phyloP scores from a whole-genome alignment of 176 grass and related monocot genomes.

The Tillandsia leiboldiana region DNA sequence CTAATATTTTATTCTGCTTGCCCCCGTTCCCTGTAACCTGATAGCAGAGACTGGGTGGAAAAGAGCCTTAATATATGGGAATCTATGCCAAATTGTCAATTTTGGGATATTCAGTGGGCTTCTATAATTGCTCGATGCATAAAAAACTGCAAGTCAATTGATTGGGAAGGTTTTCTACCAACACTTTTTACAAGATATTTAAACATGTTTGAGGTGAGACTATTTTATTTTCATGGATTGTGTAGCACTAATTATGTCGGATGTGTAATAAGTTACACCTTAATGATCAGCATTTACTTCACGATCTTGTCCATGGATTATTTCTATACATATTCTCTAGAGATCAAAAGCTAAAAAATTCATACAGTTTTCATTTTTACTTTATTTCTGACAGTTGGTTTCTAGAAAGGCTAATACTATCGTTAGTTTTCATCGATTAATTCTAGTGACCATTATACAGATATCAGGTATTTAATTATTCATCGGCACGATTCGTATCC shows the following conservation, averaged over 20 bases:
- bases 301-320: background rate
- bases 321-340: background rate
- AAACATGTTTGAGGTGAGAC: slow-evolving; percentile 93
- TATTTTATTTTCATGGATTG: background rate
- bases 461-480: too few relatives aligned
- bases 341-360: background rate
- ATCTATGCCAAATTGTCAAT: slow-evolving; percentile 79
- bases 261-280: background rate
- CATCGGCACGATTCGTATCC: too few relatives aligned
- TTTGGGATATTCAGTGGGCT: slow-evolving; percentile 92
- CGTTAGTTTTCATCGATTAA: too few relatives aligned
- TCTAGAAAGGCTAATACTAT: too few relatives aligned
- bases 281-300: too few relatives aligned
- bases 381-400: too few relatives aligned
- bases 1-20: slow-evolving; percentile 10
- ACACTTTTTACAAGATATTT: slow-evolving; percentile 62
- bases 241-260: background rate
- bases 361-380: background rate
- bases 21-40: slow-evolving; percentile 18
- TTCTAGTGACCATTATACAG: too few relatives aligned
- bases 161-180: slow-evolving; percentile 81
- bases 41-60: slow-evolving; percentile 64
- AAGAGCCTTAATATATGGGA: slow-evolving; percentile 73
- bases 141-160: slow-evolving; percentile 56
- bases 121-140: slow-evolving; percentile 78